phyloP scores from a whole-genome alignment of 1,139 yeast species.

The Debaryomyces coudertii region DNA sequence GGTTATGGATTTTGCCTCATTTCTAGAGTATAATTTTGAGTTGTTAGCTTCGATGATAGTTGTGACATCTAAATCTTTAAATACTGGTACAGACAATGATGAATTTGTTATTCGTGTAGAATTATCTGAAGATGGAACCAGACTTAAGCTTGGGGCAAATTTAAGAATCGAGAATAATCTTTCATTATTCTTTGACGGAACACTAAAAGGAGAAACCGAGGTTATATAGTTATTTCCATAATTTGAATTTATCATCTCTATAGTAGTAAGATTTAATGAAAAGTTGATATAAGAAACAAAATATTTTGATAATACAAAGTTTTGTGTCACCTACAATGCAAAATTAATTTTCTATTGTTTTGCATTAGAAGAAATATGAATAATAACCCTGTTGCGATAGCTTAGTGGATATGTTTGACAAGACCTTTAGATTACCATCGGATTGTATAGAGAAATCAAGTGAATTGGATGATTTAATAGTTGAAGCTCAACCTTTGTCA shows the following conservation, averaged over 20 bases:
- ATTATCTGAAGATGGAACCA: neutral
- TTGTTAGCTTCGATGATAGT: slow-evolving; percentile 27
- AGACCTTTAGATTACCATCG: slow-evolving; percentile 9
- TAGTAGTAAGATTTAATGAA: neutral
- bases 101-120: neutral
- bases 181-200: slow-evolving; percentile 19
- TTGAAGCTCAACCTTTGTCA: neutral
- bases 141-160: slow-evolving; percentile 1
- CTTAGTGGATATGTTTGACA: neutral
- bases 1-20: neutral
- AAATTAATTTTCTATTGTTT: neutral
- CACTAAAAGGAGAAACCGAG: slow-evolving; percentile 18
- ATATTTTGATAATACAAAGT: neutral
- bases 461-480: neutral
- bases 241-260: neutral
- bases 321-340: neutral
- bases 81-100: slow-evolving; percentile 23
- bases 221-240: slow-evolving; percentile 1
- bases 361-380: neutral
- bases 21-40: slow-evolving; percentile 20
- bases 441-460: neutral
- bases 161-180: slow-evolving; percentile 20
- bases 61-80: slow-evolving; percentile 27
- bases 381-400: neutral
- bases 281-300: neutral